These are phyloP conservation scores for Pseudisothecium myosuroides DNA, from an alignment of 225 moss, liverwort and hornwort species.

Conservation along the genomic window DNA sequence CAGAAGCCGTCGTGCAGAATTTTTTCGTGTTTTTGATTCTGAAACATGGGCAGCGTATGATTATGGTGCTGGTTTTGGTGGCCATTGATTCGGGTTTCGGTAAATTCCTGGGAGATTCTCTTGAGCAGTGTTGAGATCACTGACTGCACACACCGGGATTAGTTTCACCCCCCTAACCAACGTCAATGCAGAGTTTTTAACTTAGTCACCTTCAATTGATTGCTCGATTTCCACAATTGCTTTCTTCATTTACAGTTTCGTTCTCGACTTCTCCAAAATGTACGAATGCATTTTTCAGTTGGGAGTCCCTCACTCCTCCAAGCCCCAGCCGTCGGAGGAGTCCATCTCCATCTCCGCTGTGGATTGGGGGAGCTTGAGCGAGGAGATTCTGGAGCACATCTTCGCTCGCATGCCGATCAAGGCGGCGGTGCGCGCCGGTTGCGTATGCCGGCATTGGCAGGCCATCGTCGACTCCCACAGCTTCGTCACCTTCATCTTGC, in stretches of 20 bases:
- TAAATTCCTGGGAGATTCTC: not conserved
- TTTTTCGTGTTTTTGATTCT: not conserved
- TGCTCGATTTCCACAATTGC: not conserved
- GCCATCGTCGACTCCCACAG: constrained; percentile 18
- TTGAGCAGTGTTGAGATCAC: not conserved
- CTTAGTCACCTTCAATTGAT: not conserved
- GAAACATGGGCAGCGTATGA: not conserved
- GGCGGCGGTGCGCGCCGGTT: constrained; percentile 24
- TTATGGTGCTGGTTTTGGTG: not conserved
- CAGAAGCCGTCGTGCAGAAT: not conserved
- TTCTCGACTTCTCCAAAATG: not conserved
- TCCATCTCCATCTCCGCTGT: not conserved
- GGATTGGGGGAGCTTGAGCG: constrained; percentile 23
- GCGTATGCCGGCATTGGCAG: constrained; percentile 32
- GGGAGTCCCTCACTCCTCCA: not conserved
- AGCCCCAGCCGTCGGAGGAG: not conserved
- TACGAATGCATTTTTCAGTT: not conserved
- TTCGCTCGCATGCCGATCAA: constrained; percentile 36
- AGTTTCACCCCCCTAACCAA: not conserved
- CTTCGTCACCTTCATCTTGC: constrained; percentile 29
- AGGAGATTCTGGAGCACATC: constrained; percentile 25
- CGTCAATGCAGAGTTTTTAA: not conserved
- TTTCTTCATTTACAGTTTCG: not conserved
- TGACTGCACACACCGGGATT: not conserved
- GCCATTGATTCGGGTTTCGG: too few relatives aligned